These are phyloP conservation scores for Brassica incana DNA, from an alignment of 345 rosid genomes.

Conservation along the genomic window DNA sequence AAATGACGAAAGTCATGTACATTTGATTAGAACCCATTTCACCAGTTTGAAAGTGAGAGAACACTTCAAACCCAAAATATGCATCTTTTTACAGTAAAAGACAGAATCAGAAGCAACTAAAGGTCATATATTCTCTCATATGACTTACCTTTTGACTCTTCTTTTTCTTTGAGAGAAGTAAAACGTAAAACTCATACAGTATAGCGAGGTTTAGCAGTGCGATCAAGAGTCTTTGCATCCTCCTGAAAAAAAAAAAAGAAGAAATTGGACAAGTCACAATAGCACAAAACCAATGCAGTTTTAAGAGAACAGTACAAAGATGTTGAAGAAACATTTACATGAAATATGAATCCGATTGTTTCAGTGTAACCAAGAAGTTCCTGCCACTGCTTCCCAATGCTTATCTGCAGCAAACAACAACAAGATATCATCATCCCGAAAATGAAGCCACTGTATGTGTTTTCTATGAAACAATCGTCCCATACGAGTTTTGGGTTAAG, in stretches of 20 bases:
- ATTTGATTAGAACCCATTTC: conserved; percentile 2
- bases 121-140: conserved; percentile 6
- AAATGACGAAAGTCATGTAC: conserved; percentile 15
- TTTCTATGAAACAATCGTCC: background rate
- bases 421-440: background rate
- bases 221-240: conserved; percentile 70
- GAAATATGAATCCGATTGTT: conserved; percentile 68
- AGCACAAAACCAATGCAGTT: conserved; percentile 9
- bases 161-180: background rate
- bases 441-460: background rate
- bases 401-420: conserved; percentile 45
- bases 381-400: conserved; percentile 95
- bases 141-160: background rate
- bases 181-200: conserved; percentile 40
- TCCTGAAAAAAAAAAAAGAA: conserved; percentile 46
- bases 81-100: conserved; percentile 21
- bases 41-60: conserved; percentile 16
- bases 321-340: conserved; percentile 43
- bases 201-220: conserved; percentile 62
- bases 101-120: conserved; percentile 9
- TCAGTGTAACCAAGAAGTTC: conserved; percentile 70
- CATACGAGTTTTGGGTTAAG: background rate
- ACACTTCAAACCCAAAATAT: background rate
- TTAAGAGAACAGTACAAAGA: conserved; percentile 2
- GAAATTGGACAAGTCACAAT: conserved; percentile 15